phyloP scores from a whole-genome alignment of 495 filamentous ascomycete species.

The Massariosphaeria phaeospora region DNA sequence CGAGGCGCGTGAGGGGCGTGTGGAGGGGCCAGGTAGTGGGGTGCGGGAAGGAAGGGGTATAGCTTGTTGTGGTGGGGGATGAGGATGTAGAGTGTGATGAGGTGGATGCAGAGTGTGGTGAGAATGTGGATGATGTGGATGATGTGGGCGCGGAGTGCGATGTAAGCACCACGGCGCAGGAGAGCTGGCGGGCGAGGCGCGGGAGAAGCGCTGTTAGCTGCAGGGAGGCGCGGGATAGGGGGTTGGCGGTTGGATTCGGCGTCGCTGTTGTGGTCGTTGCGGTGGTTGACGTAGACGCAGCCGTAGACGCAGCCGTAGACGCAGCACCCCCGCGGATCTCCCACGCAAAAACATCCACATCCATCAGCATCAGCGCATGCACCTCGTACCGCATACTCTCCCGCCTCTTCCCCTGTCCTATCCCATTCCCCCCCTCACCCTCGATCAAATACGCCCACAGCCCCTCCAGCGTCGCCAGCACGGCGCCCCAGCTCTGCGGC shows the following conservation, averaged over 20 bases:
- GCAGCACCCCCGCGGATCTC: conserved; percentile 44
- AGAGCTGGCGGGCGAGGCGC: conserved; percentile 5
- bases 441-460: conserved; percentile 53
- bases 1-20: conserved; percentile 44
- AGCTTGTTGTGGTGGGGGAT: no score
- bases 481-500: conserved; percentile 49
- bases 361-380: conserved; percentile 51
- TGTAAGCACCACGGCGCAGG: conserved; percentile 9
- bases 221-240: neutral
- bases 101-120: no score
- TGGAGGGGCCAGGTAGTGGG: conserved; percentile 48
- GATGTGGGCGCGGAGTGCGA: no score
- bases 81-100: no score
- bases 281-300: conserved; percentile 5
- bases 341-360: conserved; percentile 55
- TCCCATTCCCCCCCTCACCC: no score
- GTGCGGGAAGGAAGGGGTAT: conserved; percentile 26
- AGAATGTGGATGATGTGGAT: no score
- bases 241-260: neutral
- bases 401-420: conserved; percentile 45
- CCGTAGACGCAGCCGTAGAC: conserved; percentile 12
- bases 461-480: conserved; percentile 49
- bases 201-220: neutral
- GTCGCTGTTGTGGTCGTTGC: conserved; percentile 8
- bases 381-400: conserved; percentile 46